These are phyloP conservation scores for Allomyces javanicus DNA, from an alignment of 192 early-diverging fungal species.

Conservation along the genomic window DNA sequence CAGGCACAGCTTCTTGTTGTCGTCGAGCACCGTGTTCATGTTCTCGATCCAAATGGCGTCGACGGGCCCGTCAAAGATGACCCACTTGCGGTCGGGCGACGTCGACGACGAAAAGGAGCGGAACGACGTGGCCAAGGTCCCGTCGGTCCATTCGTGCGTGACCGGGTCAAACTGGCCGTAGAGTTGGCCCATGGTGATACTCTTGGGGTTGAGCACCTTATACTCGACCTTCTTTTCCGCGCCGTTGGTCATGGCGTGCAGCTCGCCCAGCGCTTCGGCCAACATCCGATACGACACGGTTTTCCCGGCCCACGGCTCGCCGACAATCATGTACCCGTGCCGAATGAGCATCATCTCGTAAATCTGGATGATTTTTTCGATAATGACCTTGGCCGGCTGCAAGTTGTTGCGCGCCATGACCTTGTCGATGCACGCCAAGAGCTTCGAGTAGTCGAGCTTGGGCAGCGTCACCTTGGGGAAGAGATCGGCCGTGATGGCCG, in stretches of 20 bases:
- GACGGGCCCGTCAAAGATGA: conserved; percentile 98
- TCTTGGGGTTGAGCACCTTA: conserved; percentile 88
- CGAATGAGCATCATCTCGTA: conserved; percentile 95
- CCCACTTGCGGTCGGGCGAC: conserved; percentile 85
- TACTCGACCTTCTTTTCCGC: conserved; percentile 25
- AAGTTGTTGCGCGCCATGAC: conserved; percentile 55
- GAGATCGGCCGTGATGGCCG: conserved; percentile 70
- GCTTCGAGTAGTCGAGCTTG: conserved; percentile 51
- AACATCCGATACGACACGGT: conserved; percentile 78
- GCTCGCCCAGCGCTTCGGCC: conserved; percentile 69
- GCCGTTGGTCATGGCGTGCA: conserved; percentile 77
- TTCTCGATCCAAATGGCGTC: conserved; percentile 99
- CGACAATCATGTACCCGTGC: conserved; percentile 99
- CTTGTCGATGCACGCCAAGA: conserved; percentile 49
- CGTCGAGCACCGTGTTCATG: conserved; percentile 88
- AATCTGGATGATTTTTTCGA: conserved; percentile 94
- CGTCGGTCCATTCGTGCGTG: conserved; percentile 98
- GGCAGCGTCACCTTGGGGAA: conserved; percentile 78
- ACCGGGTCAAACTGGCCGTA: conserved; percentile 93
- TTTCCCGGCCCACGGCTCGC: conserved; percentile 91
- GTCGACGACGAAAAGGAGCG: conserved; percentile 95
- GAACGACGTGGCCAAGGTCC: conserved; percentile 88
- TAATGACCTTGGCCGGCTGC: conserved; percentile 58
- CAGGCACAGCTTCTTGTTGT: conserved; percentile 88
- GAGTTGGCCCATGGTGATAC: conserved; percentile 85